Base-by-base conservation (phyloP, 106 monocot species). In the Cymbidium sinense region DNA sequence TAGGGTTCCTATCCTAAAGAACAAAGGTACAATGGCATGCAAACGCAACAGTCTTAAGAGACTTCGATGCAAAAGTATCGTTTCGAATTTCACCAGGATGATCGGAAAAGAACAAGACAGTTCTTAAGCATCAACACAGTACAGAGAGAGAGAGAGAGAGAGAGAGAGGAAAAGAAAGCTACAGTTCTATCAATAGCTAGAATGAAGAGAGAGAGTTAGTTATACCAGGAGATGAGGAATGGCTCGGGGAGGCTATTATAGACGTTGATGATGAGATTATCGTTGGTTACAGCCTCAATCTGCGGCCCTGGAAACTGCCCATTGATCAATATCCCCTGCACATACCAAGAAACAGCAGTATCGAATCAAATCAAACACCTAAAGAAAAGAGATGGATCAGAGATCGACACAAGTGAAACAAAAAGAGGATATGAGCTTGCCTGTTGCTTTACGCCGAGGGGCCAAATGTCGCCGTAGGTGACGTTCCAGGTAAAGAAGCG, bases 301-400 rank as follows among this genome's bases (percentile, higher is more conserved):
- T 81, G 78, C 21, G 93, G 93, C 37, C 93, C 93, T 15, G 93
- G 93, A 75, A 93, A 93, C 76, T 85, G 86, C 11, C 88, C 91
- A 41, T 94, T 94, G 74, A 94, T 94, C 78, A 94, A 70, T n/a
- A 94, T 94, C 13, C 94, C 94, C 94, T 94, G 91, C 77, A 81
- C 0, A 62, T 27, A 65, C 33, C 36, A 39, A 64, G 23, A 78
- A 20, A 11, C 19, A 67, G 2, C 10, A 43, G 70, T 21, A 36
- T 64, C 17, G 34, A 30, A 35, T 34, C 75, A 34, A 61, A 47
- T 47, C 47, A 13, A 47, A 47, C 13, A 47, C 2, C 47, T 47
- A 47, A 47, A 3, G 28, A 30, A 33, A 13, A 61, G 20, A 54
- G 37, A 70, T 50, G 10, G 44, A 20, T 31, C 12, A 67, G 23